Conservation (phyloP, 2,329 filamentous ascomycete species). For the Verticillium isaacii region DNA sequence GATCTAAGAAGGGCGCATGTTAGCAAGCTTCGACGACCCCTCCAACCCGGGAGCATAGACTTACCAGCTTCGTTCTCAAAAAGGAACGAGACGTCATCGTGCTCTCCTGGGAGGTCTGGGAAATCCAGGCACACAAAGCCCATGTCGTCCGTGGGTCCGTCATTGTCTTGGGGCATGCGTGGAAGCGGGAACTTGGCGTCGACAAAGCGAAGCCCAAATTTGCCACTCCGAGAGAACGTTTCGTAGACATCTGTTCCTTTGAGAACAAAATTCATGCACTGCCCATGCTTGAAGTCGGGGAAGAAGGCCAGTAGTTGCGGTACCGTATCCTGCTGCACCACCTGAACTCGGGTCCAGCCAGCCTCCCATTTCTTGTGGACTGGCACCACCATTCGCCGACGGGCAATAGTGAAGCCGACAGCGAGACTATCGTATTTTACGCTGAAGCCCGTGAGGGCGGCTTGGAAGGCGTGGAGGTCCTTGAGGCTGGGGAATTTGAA, state of each 20-base stretch:
- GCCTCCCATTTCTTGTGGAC: conserved; percentile 96
- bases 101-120: conserved; percentile 84
- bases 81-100: conserved; percentile 82
- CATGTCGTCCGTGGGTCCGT: conserved; percentile 52
- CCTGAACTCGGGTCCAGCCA: conserved; percentile 70
- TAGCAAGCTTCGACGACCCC: conserved; percentile 10
- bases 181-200: conserved; percentile 90
- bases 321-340: conserved; percentile 71
- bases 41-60: conserved; percentile 25
- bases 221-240: conserved; percentile 56
- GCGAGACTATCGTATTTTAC: conserved; percentile 73
- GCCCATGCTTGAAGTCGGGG: conserved; percentile 79
- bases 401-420: conserved; percentile 72
- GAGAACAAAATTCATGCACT: conserved; percentile 83
- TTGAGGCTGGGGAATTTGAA: conserved; percentile 61
- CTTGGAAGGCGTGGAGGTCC: conserved; percentile 75
- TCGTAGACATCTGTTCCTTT: conserved; percentile 84
- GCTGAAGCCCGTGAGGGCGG: conserved; percentile 72
- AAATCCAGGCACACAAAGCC: conserved; percentile 81
- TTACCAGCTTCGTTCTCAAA: conserved; percentile 77
- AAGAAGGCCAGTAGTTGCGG: conserved; percentile 82
- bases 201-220: conserved; percentile 71
- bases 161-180: conserved; percentile 47
- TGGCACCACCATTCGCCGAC: conserved; percentile 82
- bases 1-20: conserved; percentile 34